phyloP scores from a whole-genome alignment of 2,329 filamentous ascomycete species.

The Dendrostoma leiphaemia region DNA sequence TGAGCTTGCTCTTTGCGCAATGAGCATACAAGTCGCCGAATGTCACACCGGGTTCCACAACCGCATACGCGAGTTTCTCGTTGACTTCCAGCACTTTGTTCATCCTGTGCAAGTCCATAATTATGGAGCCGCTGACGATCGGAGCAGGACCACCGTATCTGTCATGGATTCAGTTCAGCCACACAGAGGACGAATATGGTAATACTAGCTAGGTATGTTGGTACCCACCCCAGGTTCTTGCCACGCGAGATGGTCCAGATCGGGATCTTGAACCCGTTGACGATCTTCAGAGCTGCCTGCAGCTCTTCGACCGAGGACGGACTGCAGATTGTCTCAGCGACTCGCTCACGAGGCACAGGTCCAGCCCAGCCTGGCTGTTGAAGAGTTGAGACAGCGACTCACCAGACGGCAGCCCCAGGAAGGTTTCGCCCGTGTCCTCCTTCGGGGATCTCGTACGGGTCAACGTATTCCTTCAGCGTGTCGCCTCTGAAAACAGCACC shows the following conservation, averaged over 20 bases:
- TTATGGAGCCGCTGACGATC: constrained; percentile 41
- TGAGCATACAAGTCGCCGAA: constrained; percentile 43
- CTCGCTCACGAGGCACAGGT: background rate
- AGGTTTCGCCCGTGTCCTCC: constrained; percentile 35
- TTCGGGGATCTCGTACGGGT: constrained; percentile 45
- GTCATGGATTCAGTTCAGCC: background rate
- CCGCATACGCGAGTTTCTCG: constrained; percentile 40
- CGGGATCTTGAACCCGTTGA: constrained; percentile 32
- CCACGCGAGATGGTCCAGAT: constrained; percentile 33
- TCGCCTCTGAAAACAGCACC: constrained; percentile 37
- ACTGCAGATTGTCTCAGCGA: constrained; percentile 23
- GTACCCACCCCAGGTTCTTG: constrained; percentile 41
- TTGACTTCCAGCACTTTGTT: constrained; percentile 42
- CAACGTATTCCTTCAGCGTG: constrained; percentile 41
- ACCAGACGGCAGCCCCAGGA: constrained; percentile 42
- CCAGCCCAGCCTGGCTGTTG: background rate
- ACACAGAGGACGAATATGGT: background rate
- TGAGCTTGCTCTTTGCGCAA: constrained; percentile 36
- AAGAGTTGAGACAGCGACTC: constrained; percentile 4
- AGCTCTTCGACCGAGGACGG: constrained; percentile 31
- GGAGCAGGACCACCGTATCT: constrained; percentile 50
- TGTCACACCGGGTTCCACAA: constrained; percentile 45
- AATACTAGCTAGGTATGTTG: too few relatives aligned
- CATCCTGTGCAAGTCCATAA: constrained; percentile 44
- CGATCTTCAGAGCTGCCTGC: constrained; percentile 30